A percentile compares a stretch with the other conserved stretches of the same genome.
These are phyloP conservation scores for Neurospora crassa DNA, from an alignment of 2,329 filamentous ascomycete species.

Conservation along the genomic window DNA sequence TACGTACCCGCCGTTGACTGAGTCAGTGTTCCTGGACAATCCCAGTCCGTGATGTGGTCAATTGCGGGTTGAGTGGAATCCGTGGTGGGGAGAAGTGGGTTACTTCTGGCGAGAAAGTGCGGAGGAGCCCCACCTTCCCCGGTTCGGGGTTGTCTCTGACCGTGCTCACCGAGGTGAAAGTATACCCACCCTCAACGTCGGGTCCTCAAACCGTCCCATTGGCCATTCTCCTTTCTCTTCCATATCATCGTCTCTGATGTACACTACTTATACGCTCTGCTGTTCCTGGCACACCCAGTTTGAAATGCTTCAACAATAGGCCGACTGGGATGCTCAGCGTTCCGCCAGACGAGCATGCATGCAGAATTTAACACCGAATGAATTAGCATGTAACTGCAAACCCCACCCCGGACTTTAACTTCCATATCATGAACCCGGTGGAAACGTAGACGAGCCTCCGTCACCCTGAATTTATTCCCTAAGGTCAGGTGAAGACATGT, in stretches of 20 bases:
- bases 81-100: not conserved
- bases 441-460: not conserved
- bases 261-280: not conserved
- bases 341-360: not conserved
- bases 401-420: too few species aligned
- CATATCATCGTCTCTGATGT: not conserved
- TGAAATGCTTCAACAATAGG: not conserved
- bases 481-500: not conserved
- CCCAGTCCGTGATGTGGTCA: not conserved
- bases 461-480: not conserved
- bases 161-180: not conserved
- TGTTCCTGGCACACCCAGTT: not conserved
- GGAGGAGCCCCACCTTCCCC: not conserved
- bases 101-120: not conserved
- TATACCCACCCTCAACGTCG: not conserved
- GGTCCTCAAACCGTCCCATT: not conserved
- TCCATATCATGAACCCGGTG: too few species aligned
- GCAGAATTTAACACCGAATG: not conserved
- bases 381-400: not conserved
- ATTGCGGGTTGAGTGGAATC: not conserved
- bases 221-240: not conserved
- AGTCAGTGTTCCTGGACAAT: not conserved
- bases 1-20: not conserved
- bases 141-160: constrained; percentile 3
- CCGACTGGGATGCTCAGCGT: not conserved